Evolutionary conservation across 1,284 basidiomycete genomes (phyloP).

Genomic region (Marasmius tenuissimus): DNA sequence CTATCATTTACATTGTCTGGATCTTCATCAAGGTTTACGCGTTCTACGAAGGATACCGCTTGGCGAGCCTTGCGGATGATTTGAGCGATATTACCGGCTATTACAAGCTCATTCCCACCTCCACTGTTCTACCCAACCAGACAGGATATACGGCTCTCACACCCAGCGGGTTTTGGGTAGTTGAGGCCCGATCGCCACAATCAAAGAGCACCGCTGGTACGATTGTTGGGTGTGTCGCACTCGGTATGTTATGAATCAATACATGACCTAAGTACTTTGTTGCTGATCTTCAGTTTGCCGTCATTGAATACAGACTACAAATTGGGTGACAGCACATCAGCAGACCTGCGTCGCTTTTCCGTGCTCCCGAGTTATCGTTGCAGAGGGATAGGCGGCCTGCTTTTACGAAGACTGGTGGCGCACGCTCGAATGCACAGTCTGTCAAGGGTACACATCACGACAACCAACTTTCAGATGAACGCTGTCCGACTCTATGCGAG

Average conservation of each 20-base stretch:
- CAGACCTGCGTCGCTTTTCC: constrained; percentile 1
- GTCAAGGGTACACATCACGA: background rate
- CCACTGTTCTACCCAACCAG: background rate
- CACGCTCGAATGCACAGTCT: background rate
- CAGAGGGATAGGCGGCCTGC: background rate
- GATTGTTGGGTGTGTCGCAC: constrained; percentile 1
- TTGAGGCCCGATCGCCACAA: background rate
- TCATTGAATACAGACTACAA: background rate
- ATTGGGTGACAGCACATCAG: background rate
- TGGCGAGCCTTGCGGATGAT: background rate
- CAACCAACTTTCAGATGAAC: constrained; percentile 1
- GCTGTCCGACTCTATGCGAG: background rate
- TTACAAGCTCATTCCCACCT: background rate
- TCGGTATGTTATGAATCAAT: background rate
- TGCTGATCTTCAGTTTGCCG: background rate
- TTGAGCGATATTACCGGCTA: background rate
- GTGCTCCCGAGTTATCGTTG: background rate
- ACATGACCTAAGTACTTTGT: background rate
- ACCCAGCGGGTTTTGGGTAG: background rate
- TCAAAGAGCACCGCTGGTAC: background rate
- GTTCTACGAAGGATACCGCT: constrained; percentile 1
- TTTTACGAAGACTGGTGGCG: background rate
- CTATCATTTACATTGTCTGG: background rate
- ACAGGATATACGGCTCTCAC: background rate
- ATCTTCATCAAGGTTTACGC: background rate